These are phyloP conservation scores for Setaria italica DNA, from an alignment of 202 grass and related monocot species.

Conservation along the genomic window DNA sequence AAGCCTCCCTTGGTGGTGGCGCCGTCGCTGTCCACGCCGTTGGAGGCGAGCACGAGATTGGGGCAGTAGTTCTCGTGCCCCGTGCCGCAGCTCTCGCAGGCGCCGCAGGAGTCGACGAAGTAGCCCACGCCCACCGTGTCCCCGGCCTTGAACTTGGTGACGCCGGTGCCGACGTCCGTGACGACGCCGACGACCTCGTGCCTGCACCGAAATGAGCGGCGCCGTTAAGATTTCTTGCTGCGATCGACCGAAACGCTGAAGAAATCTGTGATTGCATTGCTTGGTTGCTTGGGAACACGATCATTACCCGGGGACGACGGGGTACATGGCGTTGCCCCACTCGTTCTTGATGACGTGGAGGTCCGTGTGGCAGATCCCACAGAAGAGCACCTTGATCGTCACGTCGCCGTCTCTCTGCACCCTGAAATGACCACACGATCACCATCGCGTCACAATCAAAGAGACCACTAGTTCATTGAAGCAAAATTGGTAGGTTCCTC, in stretches of 20 bases:
- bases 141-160: slow-evolving; percentile 54
- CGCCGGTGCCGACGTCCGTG: slow-evolving; percentile 42
- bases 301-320: slow-evolving; percentile 67
- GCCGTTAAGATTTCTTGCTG: neutral
- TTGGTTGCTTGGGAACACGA: neutral
- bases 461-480: too few relatives aligned
- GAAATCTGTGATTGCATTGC: neutral
- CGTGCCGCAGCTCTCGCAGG: slow-evolving; percentile 51
- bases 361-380: slow-evolving; percentile 76
- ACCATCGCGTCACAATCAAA: too few relatives aligned
- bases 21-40: slow-evolving; percentile 47
- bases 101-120: slow-evolving; percentile 58
- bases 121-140: slow-evolving; percentile 70
- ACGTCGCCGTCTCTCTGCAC: slow-evolving; percentile 53
- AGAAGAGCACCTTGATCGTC: slow-evolving; percentile 75
- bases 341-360: slow-evolving; percentile 76
- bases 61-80: slow-evolving; percentile 65
- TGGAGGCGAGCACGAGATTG: slow-evolving; percentile 40
- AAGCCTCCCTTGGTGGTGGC: slow-evolving; percentile 52
- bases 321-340: slow-evolving; percentile 68
- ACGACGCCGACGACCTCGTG: slow-evolving; percentile 68
- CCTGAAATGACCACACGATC: slow-evolving; percentile 35
- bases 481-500: too few relatives aligned
- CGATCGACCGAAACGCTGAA: neutral
- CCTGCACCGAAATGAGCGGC: neutral